A percentile compares a stretch with the other conserved stretches of the same genome.
phyloP scores from a whole-genome alignment of 169 alveolate genomes.

The Cryptosporidium canis region DNA sequence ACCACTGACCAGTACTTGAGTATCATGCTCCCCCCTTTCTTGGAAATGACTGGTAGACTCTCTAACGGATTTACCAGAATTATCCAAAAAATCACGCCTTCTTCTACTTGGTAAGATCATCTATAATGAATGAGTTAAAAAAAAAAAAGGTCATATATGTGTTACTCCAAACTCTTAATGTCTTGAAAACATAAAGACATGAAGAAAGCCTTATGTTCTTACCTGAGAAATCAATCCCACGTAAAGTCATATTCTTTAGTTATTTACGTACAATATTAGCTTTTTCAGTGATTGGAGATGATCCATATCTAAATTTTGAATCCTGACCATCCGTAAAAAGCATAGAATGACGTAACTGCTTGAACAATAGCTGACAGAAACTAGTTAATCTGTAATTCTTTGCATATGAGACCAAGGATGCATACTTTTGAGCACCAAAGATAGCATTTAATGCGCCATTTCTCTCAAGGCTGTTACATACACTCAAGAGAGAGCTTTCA shows the following conservation, averaged over 20 bases:
- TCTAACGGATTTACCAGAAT: too few relatives aligned
- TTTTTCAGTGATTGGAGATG: not conserved
- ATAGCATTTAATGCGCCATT: not conserved
- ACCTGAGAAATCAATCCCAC: slow-evolving; percentile 3
- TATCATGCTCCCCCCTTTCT: too few relatives aligned
- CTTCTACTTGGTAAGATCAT: too few relatives aligned
- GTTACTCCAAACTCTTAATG: not conserved
- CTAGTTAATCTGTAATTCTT: slow-evolving; percentile 22
- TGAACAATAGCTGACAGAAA: slow-evolving; percentile 55
- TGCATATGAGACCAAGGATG: slow-evolving; percentile 23
- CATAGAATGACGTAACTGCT: slow-evolving; percentile 17
- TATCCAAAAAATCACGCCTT: too few relatives aligned
- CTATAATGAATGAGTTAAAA: not conserved
- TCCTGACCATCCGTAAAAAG: not conserved
- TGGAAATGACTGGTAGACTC: too few relatives aligned
- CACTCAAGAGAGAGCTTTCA: not conserved
- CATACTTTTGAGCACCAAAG: not conserved
- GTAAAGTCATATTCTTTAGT: not conserved
- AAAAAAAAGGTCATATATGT: not conserved
- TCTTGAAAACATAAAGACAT: not conserved
- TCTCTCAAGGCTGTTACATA: slow-evolving; percentile 12
- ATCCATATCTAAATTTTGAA: not conserved
- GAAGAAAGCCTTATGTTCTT: not conserved
- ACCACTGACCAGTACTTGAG: too few relatives aligned
- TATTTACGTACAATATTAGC: slow-evolving; percentile 35